Base-by-base conservation (phyloP, 805 yeast species). In the Cyberlindnera maritima region DNA sequence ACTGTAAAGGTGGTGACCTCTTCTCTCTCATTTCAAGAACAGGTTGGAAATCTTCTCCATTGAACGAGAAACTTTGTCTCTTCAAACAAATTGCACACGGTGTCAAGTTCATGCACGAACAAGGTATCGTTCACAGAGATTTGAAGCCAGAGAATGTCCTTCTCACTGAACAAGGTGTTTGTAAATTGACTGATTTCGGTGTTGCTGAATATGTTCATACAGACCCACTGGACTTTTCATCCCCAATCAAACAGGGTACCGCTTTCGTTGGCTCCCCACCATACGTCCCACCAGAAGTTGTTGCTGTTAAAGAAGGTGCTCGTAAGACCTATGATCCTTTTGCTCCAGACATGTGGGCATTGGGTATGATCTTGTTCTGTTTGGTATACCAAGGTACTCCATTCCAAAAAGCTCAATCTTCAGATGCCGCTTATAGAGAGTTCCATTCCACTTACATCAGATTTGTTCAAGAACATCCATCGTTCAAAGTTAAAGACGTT, bases 241-340 rank as follows among this genome's bases (percentile, higher is more conserved):
- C 79, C 20, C 75, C 55, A 6, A 41, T 67, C 9, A 67, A 62
- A 39, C 36, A 54, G 26, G 65, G 68, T 33, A 68, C 74, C 36
- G 68, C 79, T 2, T 75, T 76, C 61, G 84, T 85, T 36, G 94
- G 95, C 2, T 84, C 91, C 1, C 88, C 94, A 3, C 94, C 94
- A 1, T 86, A 84, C 63, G 79, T 84, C 12, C 81, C 92, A 4
- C 94, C 95, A 2, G 94, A 86, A 64, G 87, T 85, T 14, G 75
- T 80, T 77, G 61, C 67, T 23, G 68, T 77, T 52, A 72, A 70
- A 49, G 75, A 68, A 33, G 65, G 60, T 44, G 45, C 58, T 9
- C 57, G 63, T 44, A 59, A 62, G 42, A 62, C 56, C 18, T 82
- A 80, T 64, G 79, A 84, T 59, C 85, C 90, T 0, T 81, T 79